Evolutionary conservation across 768 basidiomycete genomes (phyloP), one percentile per base, ranked within the genome.

Genomic region (Pisolithus orientalis): DNA sequence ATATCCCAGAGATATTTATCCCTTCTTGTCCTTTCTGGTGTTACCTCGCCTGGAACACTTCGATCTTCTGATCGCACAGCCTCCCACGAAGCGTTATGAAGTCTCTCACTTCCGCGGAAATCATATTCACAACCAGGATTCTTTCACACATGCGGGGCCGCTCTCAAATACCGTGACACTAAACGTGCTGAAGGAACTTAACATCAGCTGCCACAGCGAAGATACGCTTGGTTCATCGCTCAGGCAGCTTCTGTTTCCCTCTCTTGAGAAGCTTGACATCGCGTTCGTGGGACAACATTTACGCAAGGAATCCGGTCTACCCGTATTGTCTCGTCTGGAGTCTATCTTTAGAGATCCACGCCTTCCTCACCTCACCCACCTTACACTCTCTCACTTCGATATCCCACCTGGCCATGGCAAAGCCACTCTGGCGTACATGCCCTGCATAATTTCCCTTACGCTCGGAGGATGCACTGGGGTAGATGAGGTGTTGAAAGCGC

Each of bases 321-420:
- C 75, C 13, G 48, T 57, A 6, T 65, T 82, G 49, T 77, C 77
- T 38, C 72, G 75, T 29, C 70, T 79, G 28, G 78, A 80, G 62
- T 72, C 67, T 37, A 68, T 83, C 52, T 79, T 82, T 60, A 75
- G 75, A 49, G 79, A 83, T 63, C 80, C 80, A 6, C 79, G 79
- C 47, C 72, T 82, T 28, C 74, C 70, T 3, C 59, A 68, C 50
- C 67, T 83, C 37, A 77, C 78, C 29, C 72, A 77, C 54, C 73
- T 83, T 52, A 75, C 76, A 16, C 58, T 84, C 44, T 73, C 76
- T 39, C 69, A 72, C 47, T 77, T 78, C 61, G 65, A 67, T 44
- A 68, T 82, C 53, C 64, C 67, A 9, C 47, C 62, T 5, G 74
- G 72, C 43, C 62, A 71, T 21, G 70, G 69, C 54, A 68, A 61